Conservation (phyloP, 495 filamentous ascomycete genomes). For the Podospora appendiculata region DNA sequence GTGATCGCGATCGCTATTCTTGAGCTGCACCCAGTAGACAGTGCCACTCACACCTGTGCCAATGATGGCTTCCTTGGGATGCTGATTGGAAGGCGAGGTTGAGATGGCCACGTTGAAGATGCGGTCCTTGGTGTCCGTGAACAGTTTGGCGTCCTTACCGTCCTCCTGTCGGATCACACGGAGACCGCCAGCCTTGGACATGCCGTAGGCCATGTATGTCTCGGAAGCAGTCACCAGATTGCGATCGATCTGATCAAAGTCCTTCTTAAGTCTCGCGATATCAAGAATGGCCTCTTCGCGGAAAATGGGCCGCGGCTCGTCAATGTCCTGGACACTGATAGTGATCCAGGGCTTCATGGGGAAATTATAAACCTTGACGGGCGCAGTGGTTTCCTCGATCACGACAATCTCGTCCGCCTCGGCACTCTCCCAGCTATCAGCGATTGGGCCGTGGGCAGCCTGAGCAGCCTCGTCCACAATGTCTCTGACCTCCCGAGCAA, state of each 20-base stretch:
- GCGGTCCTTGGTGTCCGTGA: conserved; percentile 77
- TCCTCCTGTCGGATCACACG: conserved; percentile 91
- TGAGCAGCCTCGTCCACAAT: conserved; percentile 50
- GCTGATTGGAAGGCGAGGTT: conserved; percentile 40
- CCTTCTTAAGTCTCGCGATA: conserved; percentile 89
- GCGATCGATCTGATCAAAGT: conserved; percentile 94
- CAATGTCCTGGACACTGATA: conserved; percentile 49
- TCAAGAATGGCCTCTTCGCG: conserved; percentile 70
- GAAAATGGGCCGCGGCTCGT: conserved; percentile 44
- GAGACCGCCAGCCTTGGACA: conserved; percentile 84
- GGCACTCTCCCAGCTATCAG: conserved; percentile 76
- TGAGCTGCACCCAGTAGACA: conserved; percentile 82
- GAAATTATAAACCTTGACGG: conserved; percentile 83
- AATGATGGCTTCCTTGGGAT: conserved; percentile 67
- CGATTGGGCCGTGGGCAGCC: conserved; percentile 35
- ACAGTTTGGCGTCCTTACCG: conserved; percentile 80
- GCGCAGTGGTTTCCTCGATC: conserved; percentile 55
- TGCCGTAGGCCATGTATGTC: conserved; percentile 85
- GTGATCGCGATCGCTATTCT: conserved; percentile 60
- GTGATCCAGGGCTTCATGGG: conserved; percentile 92
- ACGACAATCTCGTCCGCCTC: conserved; percentile 62
- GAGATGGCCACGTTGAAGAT: conserved; percentile 91
- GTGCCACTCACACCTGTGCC: conserved; percentile 89
- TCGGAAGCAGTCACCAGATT: conserved; percentile 85
- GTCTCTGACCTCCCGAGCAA: conserved; percentile 50